Evolutionary conservation across 495 filamentous ascomycete species (phyloP), one percentile per base, ranked within the genome.

Genomic region (Geopyxis carbonaria): DNA sequence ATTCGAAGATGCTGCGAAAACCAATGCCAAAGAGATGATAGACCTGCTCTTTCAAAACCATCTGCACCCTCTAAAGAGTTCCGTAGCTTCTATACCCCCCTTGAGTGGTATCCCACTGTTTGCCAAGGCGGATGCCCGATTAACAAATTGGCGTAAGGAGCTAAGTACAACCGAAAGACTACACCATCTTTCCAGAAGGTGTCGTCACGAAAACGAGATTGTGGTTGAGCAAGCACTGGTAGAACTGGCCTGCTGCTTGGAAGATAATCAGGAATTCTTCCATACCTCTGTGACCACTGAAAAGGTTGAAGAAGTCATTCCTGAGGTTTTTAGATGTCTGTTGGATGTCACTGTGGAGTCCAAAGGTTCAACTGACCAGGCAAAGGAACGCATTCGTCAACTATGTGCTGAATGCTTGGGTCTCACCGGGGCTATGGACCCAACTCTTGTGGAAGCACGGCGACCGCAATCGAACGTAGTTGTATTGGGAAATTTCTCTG

Each of bases 381-480:
- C 50, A 4, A 45, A 47, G 11, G 45, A 33, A 0, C 53, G 41
- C n/a, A 80, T 93, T 28, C 65, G 75, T 37, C 59, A 69, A n/a
- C 63, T 91, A 19, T 79, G 78, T 34, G 76, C 80, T 14, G 71
- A 73, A 48, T 86, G 81, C 43, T 59, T 95, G 20, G 89, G 89
- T 7, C 65, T 89, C 27, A 73, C 95, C 32, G 89, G 89, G 14
- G 93, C 83, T 48, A 61, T 95, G 16, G 89, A 95, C 60, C 76
- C 89, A 9, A 93, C 92, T 51, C 70, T 79, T 37, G 70, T 94
- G 11, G 89, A 99, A 45, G 69, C 75, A 2, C 64, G 75, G 23
- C 72, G 82, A 30, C 76, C 78, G 43, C 77, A 80, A 46, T 73
- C 64, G 34, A 75, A 82, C 25, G 80, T 93, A 40, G 68, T 95